These are phyloP conservation scores for Betula pendula DNA, from an alignment of 306 rosid species.

Conservation along the genomic window DNA sequence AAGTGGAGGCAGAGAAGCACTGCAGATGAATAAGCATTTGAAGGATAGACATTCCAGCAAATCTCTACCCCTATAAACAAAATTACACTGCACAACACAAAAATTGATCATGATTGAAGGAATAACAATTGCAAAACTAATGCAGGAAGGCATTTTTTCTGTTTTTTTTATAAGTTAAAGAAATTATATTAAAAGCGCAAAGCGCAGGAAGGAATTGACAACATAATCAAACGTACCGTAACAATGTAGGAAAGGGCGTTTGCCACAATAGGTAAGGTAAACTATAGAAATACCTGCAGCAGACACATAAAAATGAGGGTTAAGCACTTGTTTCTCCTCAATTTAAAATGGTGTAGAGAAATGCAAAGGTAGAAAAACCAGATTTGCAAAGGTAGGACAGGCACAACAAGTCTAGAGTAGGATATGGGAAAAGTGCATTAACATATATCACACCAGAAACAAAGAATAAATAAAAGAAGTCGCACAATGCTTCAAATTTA, in stretches of 20 bases:
- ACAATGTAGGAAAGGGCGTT: conserved; percentile 57
- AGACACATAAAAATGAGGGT: conserved; percentile 23
- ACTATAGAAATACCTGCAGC: conserved; percentile 83
- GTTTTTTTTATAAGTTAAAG: too few relatives aligned
- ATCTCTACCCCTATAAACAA: conserved; percentile 78
- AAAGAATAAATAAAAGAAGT: neutral
- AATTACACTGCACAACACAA: conserved; percentile 48
- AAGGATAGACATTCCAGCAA: conserved; percentile 93
- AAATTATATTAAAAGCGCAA: too few relatives aligned
- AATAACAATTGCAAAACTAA: conserved; percentile 1
- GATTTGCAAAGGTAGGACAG: neutral
- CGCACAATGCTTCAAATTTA: neutral
- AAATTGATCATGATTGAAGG: conserved; percentile 1
- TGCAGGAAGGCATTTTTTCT: neutral
- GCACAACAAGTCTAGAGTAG: neutral
- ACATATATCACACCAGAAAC: neutral
- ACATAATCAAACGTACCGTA: conserved; percentile 53
- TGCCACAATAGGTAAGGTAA: conserved; percentile 87
- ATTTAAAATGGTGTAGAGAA: neutral
- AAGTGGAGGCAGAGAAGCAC: conserved; percentile 69
- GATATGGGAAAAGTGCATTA: neutral
- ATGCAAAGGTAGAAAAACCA: neutral
- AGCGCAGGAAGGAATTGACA: too few relatives aligned
- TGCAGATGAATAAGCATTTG: conserved; percentile 58
- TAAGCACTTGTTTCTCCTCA: conserved; percentile 12